Evolutionary conservation across 257 asterid species (phyloP), one percentile per base, ranked within the genome.

Genomic region (Ligustrum vulgare): DNA sequence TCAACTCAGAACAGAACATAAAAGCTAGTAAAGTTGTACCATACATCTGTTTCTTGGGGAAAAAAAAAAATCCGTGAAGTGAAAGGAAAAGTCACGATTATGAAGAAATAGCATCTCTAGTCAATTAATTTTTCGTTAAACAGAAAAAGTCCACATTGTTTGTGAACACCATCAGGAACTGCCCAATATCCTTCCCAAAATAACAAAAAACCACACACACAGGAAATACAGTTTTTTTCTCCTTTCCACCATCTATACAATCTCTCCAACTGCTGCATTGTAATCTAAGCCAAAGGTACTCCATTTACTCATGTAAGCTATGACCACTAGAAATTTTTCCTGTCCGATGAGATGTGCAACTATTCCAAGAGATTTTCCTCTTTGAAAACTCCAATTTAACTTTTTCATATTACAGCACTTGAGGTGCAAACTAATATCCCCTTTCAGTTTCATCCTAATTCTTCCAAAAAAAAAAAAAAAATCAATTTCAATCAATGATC

Each of bases 41-140:
- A n/a, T 45, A 15, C 10, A 22, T 60, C 28, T 36, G 58, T 74
- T 68, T 22, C 36, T 22, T 16, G 39, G n/a, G 1, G 1, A 28
- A 28, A 28, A 28, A 39, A n/a, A 54, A 66, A 67, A 37, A 70
- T 71, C 77, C 71, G 8, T 22, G 25, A 65, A 37, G 34, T 65
- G 71, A 72, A 73, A 79, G 78, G 66, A 43, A 64, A 32, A 37
- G 35, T 45, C 45, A 31, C 60, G 71, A 23, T 37, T 65, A 74
- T 45, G 75, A 15, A 72, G 58, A 63, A 41, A 35, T 69, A 70
- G 20, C 35, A 80, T 33, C 39, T 67, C 67, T 6, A 25, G 69
- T 47, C 70, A 70, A 67, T 35, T 43, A 34, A n/a, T 63, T 64
- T 10, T 36, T 33, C 47, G 49, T 51, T 67, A n/a, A 37, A 67